Conservation (phyloP, 805 yeast species). For the Starmerella sp. region DNA sequence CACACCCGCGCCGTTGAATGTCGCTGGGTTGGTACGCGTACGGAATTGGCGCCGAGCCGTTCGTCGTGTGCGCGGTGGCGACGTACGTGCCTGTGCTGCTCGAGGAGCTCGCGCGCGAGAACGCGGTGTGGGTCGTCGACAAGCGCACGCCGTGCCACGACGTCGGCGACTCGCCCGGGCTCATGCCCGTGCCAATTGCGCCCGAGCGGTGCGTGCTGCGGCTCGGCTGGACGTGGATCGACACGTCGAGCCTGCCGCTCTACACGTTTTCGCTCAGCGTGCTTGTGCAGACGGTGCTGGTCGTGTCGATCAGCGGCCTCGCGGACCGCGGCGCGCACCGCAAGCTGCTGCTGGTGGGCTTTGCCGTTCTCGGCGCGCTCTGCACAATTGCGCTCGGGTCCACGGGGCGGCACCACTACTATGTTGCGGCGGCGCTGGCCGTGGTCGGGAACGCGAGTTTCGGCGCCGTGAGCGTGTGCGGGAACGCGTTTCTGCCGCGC, state of each 20-base stretch:
- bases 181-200: conserved; percentile 21
- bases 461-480: conserved; percentile 72
- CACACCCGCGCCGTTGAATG: not conserved
- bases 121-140: conserved; percentile 54
- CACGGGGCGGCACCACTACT: conserved; percentile 32
- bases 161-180: conserved; percentile 19
- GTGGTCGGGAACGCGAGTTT: conserved; percentile 55
- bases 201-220: conserved; percentile 40
- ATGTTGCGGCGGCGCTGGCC: conserved; percentile 45
- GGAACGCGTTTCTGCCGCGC: conserved; percentile 60
- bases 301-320: conserved; percentile 62
- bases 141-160: conserved; percentile 43
- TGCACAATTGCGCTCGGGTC: conserved; percentile 39
- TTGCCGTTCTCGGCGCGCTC: conserved; percentile 50
- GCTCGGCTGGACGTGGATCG: conserved; percentile 40
- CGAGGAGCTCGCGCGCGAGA: conserved; percentile 61
- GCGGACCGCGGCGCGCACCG: conserved; percentile 53
- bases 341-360: conserved; percentile 42
- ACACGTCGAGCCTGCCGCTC: conserved; percentile 61
- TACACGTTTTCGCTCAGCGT: conserved; percentile 67
- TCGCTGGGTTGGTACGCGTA: conserved; percentile 52
- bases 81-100: conserved; percentile 64
- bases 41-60: conserved; percentile 71
- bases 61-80: conserved; percentile 66
- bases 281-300: conserved; percentile 56